A percentile compares a stretch with the other conserved stretches of the same genome.
These are phyloP conservation scores for Didymellaceae sp. DNA, from an alignment of 2,329 filamentous ascomycete species.

Conservation along the genomic window DNA sequence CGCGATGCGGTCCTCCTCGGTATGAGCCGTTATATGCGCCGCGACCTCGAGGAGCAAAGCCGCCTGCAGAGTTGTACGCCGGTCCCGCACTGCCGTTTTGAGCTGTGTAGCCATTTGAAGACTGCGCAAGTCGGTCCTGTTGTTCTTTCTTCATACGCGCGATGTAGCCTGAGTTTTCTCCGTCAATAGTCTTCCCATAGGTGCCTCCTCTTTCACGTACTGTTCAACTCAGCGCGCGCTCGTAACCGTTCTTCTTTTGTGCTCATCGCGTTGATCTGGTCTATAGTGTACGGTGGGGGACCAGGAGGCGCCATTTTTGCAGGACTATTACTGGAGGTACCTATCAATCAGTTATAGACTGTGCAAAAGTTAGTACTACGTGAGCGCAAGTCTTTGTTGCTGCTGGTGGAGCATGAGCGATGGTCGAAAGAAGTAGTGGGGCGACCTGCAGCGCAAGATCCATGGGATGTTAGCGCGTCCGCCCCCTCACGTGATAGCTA, in stretches of 20 bases:
- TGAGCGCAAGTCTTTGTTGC: slow-evolving; percentile 14
- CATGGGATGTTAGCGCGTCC: too few relatives aligned
- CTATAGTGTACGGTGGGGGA: slow-evolving; percentile 34
- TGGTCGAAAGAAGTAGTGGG: slow-evolving; percentile 5
- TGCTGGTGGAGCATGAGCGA: slow-evolving; percentile 1
- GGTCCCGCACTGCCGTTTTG: not conserved
- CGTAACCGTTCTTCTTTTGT: slow-evolving; percentile 26
- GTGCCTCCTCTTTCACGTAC: slow-evolving; percentile 30
- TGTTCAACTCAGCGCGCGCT: slow-evolving; percentile 35
- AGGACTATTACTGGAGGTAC: slow-evolving; percentile 3
- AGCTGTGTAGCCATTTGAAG: slow-evolving; percentile 13
- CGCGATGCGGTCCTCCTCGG: slow-evolving; percentile 13
- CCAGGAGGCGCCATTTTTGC: slow-evolving; percentile 31
- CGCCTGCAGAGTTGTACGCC: not conserved
- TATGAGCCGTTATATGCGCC: slow-evolving; percentile 1
- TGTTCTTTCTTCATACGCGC: slow-evolving; percentile 30
- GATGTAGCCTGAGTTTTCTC: slow-evolving; percentile 24
- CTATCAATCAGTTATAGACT: slow-evolving; percentile 13
- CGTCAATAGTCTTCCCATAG: slow-evolving; percentile 16
- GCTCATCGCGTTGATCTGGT: slow-evolving; percentile 34
- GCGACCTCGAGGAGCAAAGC: slow-evolving; percentile 5
- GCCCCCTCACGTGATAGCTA: slow-evolving; percentile 8
- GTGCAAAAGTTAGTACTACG: slow-evolving; percentile 18
- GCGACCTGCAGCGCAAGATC: too few relatives aligned
- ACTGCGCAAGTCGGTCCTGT: slow-evolving; percentile 17